Conservation (phyloP, 208 protist species). For the Acanthamoeba triangularis region DNA sequence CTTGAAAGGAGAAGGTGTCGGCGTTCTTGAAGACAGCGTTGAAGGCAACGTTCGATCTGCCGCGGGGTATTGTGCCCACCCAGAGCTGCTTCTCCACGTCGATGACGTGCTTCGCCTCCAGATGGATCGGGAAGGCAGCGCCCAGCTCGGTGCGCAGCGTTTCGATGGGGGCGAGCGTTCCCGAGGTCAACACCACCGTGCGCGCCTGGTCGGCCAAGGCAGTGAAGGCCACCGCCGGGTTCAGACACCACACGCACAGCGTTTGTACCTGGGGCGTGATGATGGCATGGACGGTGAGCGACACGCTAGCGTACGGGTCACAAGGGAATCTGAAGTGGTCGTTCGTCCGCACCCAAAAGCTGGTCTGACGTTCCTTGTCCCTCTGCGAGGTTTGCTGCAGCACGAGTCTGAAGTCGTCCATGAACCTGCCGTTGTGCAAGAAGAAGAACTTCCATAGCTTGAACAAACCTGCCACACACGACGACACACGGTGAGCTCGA, state of each 20-base stretch:
- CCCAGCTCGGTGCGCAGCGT: slow-evolving; percentile 91
- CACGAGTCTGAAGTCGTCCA: slow-evolving; percentile 55
- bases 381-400: slow-evolving; percentile 59
- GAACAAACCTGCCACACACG: slow-evolving; percentile 32
- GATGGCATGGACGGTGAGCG: neutral
- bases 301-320: too few relatives aligned
- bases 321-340: neutral
- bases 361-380: slow-evolving; percentile 34
- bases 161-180: slow-evolving; percentile 96
- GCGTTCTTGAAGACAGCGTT: slow-evolving; percentile 77
- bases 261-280: neutral
- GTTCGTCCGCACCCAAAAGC: neutral
- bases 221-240: slow-evolving; percentile 86
- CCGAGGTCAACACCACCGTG: slow-evolving; percentile 95
- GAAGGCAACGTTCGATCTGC: neutral
- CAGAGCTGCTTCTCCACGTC: slow-evolving; percentile 78
- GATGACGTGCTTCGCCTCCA: slow-evolving; percentile 97
- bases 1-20: slow-evolving; percentile 49
- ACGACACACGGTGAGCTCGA: too few relatives aligned
- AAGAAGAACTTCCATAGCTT: slow-evolving; percentile 69
- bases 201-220: slow-evolving; percentile 40
- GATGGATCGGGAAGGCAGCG: slow-evolving; percentile 90
- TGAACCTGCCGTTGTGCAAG: slow-evolving; percentile 47
- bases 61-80: slow-evolving; percentile 55
- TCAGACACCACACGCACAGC: slow-evolving; percentile 85